Percentiles rank a stretch among this genome's conserved stretches.
phyloP scores from a whole-genome alignment of 768 basidiomycete species.

The Epithele typhae region DNA sequence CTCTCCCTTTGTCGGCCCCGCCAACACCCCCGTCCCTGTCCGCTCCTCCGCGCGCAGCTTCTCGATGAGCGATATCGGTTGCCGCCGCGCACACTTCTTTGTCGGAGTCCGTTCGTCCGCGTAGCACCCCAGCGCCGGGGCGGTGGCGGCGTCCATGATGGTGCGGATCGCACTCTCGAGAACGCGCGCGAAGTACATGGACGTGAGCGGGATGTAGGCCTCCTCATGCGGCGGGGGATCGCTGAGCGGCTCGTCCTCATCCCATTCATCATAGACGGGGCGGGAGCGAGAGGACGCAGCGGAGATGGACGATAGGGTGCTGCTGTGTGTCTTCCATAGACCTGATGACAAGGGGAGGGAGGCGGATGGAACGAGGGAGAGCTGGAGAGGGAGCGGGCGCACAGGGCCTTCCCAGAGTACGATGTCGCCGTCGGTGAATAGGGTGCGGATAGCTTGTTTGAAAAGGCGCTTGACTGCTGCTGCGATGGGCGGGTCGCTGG shows the following conservation, averaged over 20 bases:
- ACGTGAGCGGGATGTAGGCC: conserved; percentile 59
- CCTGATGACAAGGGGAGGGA: conserved; percentile 7
- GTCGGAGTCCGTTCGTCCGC: background rate
- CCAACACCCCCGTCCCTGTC: conserved; percentile 2
- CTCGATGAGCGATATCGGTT: conserved; percentile 10
- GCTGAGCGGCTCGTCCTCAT: conserved; percentile 48
- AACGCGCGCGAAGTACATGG: conserved; percentile 41
- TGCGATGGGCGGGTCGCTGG: background rate
- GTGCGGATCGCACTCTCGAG: conserved; percentile 43
- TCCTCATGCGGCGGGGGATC: conserved; percentile 61
- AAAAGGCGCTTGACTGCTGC: conserved; percentile 56
- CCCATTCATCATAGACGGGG: conserved; percentile 20
- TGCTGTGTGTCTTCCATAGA: conserved; percentile 46
- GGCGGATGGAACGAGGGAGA: conserved; percentile 21
- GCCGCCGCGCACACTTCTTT: conserved; percentile 2
- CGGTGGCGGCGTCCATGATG: conserved; percentile 24
- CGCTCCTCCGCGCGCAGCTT: conserved; percentile 13
- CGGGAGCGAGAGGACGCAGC: conserved; percentile 15
- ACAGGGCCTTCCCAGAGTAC: conserved; percentile 68
- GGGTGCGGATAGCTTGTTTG: conserved; percentile 54
- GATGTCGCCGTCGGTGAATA: conserved; percentile 70
- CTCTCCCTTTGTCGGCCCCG: conserved; percentile 38
- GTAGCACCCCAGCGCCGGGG: conserved; percentile 17
- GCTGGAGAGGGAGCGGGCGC: conserved; percentile 27
- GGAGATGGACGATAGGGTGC: conserved; percentile 5